Base-by-base conservation (phyloP, 164 flowering plant genomes). In the Kingdonia uniflora region DNA sequence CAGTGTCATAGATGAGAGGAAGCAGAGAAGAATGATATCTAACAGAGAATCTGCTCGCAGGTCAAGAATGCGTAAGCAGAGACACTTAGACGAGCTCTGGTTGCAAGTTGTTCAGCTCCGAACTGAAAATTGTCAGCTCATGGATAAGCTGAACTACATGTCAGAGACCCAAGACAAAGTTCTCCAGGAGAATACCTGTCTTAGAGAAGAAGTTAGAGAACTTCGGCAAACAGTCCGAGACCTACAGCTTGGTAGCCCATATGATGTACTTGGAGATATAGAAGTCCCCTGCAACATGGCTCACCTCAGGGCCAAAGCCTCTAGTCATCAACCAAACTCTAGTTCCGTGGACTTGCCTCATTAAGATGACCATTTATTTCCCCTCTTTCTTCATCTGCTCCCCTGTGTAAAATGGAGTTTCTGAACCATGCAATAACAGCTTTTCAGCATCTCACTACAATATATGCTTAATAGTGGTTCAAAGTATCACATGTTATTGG, bases 31-130 rank as follows among this genome's bases (percentile, higher is more conserved):
- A 61, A 91, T 87, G 96, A 80, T 91, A 64, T 91, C 97, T 0
- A 91, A 91, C 52, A 63, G 97, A 59, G 97, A 91, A 65, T 91
- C 97, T 1, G 97, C 97, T 6, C 75, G 97, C 14, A 26, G 97
- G 38, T 87, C 97, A 14, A 77, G 97, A 41, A 87, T 87, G 95
- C 68, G 97, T 35, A 87, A 91, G 78, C 96, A 91, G 74, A 77
- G 67, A 64, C 96, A 87, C 71, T 75, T 91, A 14, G 86, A 85
- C 56, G 97, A 91, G 76, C 90, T 91, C 6, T 80, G 89, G 90
- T 78, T 88, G 1, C 90, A 79, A 69, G 95, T 90, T 26, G 67
- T 76, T 26, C 74, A 83, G 81, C 81, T 91, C 47, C 59, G 87
- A 38, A 69, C 73, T 44, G 92, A 91, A 75, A 91, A 91, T 51